Conservation (phyloP, 2,329 filamentous ascomycete species). For the Cercospora sesami region DNA sequence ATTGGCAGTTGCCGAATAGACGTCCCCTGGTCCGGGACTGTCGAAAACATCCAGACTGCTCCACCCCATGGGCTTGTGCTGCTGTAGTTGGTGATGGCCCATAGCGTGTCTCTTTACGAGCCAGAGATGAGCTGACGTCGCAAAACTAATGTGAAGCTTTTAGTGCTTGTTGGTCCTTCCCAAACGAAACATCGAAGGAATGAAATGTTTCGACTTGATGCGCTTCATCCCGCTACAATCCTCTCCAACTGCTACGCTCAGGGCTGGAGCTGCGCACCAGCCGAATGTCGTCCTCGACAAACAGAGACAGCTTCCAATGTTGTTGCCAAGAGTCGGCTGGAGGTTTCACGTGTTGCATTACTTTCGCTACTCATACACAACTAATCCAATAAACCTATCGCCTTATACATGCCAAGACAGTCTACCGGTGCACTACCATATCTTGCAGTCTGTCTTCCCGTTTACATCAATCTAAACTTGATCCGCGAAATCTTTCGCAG, state of each 20-base stretch:
- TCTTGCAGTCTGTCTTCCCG: background rate
- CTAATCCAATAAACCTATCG: background rate
- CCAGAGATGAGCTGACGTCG: background rate
- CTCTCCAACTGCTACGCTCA: background rate
- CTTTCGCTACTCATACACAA: background rate
- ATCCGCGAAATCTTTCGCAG: conserved; percentile 18
- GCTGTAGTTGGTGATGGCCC: background rate
- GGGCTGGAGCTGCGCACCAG: background rate
- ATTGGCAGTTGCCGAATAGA: background rate
- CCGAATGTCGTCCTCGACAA: background rate
- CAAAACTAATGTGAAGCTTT: background rate
- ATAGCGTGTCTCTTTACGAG: background rate
- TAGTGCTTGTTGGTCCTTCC: background rate
- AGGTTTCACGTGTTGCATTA: background rate
- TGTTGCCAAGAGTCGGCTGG: background rate
- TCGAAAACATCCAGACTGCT: background rate
- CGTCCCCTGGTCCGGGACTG: background rate
- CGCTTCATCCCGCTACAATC: background rate
- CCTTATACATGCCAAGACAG: background rate
- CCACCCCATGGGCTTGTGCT: background rate
- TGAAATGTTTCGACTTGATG: background rate
- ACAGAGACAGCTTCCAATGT: background rate
- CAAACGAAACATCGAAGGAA: background rate
- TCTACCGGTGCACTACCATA: conserved; percentile 2
- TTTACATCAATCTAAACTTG: background rate